These are phyloP conservation scores for Chondrus crispus DNA, from an alignment of 23 red algal species.

Conservation along the genomic window DNA sequence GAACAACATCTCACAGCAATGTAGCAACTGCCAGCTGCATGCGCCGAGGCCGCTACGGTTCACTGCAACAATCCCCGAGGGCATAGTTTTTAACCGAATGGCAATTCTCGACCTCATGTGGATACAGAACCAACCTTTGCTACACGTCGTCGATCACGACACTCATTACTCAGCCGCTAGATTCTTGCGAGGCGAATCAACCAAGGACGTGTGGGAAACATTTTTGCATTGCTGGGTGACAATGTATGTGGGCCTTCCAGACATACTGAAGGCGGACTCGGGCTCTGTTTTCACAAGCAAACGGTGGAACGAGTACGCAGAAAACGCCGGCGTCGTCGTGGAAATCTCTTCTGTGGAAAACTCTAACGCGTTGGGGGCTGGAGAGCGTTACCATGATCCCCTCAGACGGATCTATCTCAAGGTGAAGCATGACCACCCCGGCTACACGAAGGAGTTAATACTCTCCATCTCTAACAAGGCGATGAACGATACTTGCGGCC, in stretches of 20 bases:
- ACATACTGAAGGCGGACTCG: background rate
- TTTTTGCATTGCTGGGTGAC: slow-evolving; percentile 16
- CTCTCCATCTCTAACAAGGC: background rate
- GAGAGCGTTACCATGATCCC: background rate
- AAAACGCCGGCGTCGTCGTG: background rate
- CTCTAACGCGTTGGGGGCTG: background rate
- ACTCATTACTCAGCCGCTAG: background rate
- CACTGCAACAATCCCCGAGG: background rate
- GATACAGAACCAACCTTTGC: background rate
- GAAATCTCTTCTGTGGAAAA: background rate
- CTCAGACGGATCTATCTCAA: background rate
- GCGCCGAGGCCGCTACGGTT: background rate
- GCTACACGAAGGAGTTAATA: background rate
- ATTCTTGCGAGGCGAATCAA: background rate
- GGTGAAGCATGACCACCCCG: background rate
- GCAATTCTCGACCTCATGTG: background rate
- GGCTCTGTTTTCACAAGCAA: background rate
- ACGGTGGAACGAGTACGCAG: background rate
- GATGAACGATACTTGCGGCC: slow-evolving; percentile 29
- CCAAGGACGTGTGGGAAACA: background rate
- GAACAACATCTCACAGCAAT: background rate
- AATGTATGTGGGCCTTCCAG: slow-evolving; percentile 1
- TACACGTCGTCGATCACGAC: background rate
- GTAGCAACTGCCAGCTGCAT: background rate
- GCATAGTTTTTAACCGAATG: background rate